Base-by-base conservation (phyloP, 2,329 filamentous ascomycete species). In the Metarhizium anisopliae region DNA sequence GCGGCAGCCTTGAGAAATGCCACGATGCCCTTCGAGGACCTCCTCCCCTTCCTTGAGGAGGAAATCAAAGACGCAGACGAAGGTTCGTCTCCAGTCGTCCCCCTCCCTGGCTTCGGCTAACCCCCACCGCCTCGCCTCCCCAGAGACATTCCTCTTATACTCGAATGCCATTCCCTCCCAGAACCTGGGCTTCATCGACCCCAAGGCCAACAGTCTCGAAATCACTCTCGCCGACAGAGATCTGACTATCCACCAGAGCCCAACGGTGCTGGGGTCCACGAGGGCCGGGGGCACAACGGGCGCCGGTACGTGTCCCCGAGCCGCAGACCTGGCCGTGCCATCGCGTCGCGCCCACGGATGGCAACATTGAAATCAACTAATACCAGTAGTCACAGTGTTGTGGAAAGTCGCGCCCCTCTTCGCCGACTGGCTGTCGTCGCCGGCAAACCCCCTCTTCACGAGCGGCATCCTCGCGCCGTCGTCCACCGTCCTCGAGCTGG, bases 371-470 rank as follows among this genome's bases (percentile, higher is more conserved):
- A 25, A 25, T 25, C 25, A 35, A 35, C 32, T 7, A 35, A 35
- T 8, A 35, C 32, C 6, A 2, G 1, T 35, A 2, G 1, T 35
- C n/a, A 43, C 43, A 87, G 91, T 96, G 18, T 77, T 97, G 8
- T 99, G 94, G 94, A 91, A 89, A 70, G 87, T 96, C 62, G 93
- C 90, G 0, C 90, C 92, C 8, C 76, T 84, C 49, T 85, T 97
- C 66, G 89, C 92, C 25, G 76, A 83, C 60, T 97, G 90, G 90
- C 79, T 97, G 50, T 77, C 84, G 38, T 77, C 79, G 3, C 70
- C 78, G 2, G 66, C 70, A 35, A 91, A 90, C 67, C 69, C 83
- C 0, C 77, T 96, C 51, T 84, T 85, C 72, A 10, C 42, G 6
- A 51, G 55, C 50, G 25, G 52, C 45, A 64, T 86, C 52, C 75